phyloP scores from a whole-genome alignment of 768 basidiomycete genomes.

The Suillus lakei region DNA sequence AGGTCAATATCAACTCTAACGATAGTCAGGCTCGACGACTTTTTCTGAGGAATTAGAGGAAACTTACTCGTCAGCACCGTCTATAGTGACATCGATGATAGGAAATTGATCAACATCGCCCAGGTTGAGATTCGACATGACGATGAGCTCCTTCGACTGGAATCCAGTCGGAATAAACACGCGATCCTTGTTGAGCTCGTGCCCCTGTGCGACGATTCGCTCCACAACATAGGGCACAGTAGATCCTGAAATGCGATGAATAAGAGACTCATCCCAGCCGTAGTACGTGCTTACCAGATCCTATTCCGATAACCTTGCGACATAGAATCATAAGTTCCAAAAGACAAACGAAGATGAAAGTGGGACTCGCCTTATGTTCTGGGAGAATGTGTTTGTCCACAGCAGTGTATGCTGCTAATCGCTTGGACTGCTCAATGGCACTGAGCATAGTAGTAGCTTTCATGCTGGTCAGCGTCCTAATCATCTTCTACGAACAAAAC shows the following conservation, averaged over 20 bases:
- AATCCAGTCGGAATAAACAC: constrained; percentile 95
- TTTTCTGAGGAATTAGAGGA: background rate
- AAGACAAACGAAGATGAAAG: background rate
- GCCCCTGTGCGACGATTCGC: constrained; percentile 85
- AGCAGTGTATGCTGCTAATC: constrained; percentile 90
- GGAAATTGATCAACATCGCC: constrained; percentile 93
- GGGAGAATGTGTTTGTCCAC: constrained; percentile 88
- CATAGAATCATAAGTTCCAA: constrained; percentile 5
- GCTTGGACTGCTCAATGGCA: constrained; percentile 81
- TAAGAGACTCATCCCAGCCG: background rate
- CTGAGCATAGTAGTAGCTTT: constrained; percentile 34
- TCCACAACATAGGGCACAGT: constrained; percentile 98
- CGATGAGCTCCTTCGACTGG: constrained; percentile 95
- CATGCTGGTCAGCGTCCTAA: constrained; percentile 4
- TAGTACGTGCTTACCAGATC: constrained; percentile 59
- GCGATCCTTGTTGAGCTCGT: constrained; percentile 73
- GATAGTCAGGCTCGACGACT: background rate
- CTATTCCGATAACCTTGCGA: constrained; percentile 81
- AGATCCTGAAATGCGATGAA: constrained; percentile 56
- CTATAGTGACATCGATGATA: constrained; percentile 93
- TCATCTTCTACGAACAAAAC: background rate
- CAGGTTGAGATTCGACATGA: constrained; percentile 72
- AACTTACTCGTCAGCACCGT: constrained; percentile 94
- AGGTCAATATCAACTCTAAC: constrained; percentile 81
- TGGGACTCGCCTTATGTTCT: constrained; percentile 73